Evolutionary conservation across 1,284 basidiomycete genomes (phyloP), one percentile per base, ranked within the genome.

Genomic region (Naganishia sp.): DNA sequence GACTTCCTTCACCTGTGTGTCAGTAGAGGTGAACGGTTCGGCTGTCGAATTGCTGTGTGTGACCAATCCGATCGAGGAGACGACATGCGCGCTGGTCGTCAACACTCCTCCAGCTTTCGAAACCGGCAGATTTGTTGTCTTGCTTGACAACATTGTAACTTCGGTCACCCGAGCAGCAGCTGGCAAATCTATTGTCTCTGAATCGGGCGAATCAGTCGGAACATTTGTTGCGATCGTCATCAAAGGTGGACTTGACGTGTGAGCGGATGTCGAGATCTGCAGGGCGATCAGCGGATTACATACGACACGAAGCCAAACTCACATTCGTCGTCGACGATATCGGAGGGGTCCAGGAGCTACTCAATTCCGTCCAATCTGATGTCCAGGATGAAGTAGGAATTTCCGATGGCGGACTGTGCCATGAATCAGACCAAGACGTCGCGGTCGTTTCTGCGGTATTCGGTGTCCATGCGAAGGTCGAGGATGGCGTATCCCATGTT

Each of bases 21-120:
- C 45, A 6, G 33, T 15, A 9, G 43, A 16, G 21, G 18, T 18
- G 3, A 39, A 33, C 13, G 15, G 28, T 5, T 48, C 59, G 2
- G 48, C 59, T 18, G 50, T 36, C n/a, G 59, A 61, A 1, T 52
- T 61, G 33, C 31, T 46, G 36, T 42, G 39, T 11, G 48, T 61
- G 9, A 61, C 50, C 39, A 61, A 25, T 36, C 48, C 59, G 6
- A 48, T 52, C 15, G 59, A 61, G 18, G 59, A 43, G 6, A 61
- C 59, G 25, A 36, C 4, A 28, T 61, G 48, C 11, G 28, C 59
- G 36, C 25, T 61, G 39, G 50, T 52, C 10, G 59, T 61, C 23
- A 61, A 39, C 7, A 48, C 50, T 10, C 48, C 59, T 3, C 28
- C 59, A 2, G 7, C 36, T 31, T 33, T 39, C 13, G 48, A 28